A percentile compares a stretch with the other conserved stretches of the same genome.
Conservation (phyloP, 1,284 basidiomycete species). For the Malassezia sp. region DNA sequence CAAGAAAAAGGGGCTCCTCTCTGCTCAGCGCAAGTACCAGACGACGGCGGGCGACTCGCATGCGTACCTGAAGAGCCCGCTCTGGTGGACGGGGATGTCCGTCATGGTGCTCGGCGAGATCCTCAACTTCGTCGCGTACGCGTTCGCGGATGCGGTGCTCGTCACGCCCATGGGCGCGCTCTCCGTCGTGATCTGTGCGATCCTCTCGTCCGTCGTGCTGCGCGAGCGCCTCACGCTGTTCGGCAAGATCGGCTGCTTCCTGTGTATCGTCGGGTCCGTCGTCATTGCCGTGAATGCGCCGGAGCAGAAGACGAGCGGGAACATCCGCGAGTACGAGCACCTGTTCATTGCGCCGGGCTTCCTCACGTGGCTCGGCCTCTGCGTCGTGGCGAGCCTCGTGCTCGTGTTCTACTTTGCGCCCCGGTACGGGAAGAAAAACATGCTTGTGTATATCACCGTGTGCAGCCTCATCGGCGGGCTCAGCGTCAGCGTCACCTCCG, state of each 20-base stretch:
- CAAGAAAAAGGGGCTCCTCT: conserved; percentile 64
- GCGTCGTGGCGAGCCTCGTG: conserved; percentile 28
- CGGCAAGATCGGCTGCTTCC: conserved; percentile 58
- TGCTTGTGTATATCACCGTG: conserved; percentile 68
- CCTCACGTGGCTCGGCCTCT: conserved; percentile 58
- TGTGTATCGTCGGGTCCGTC: conserved; percentile 75
- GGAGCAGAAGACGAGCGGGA: conserved; percentile 63
- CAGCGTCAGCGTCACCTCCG: conserved; percentile 87
- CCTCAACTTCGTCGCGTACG: conserved; percentile 56
- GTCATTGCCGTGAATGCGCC: conserved; percentile 63
- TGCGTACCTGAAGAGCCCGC: conserved; percentile 59
- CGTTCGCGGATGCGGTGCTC: conserved; percentile 76
- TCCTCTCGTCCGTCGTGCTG: conserved; percentile 82
- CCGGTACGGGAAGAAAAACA: conserved; percentile 77
- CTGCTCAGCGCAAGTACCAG: conserved; percentile 49
- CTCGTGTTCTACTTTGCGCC: conserved; percentile 63
- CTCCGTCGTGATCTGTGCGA: conserved; percentile 87
- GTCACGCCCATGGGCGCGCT: conserved; percentile 94
- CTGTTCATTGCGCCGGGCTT: conserved; percentile 81
- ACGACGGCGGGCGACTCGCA: conserved; percentile 76
- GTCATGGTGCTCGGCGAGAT: conserved; percentile 37
- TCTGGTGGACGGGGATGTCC: conserved; percentile 46
- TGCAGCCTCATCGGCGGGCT: conserved; percentile 95
- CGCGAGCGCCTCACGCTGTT: conserved; percentile 62
- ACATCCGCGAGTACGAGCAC: conserved; percentile 66